phyloP scores from a whole-genome alignment of 148 eudicot species.

The Pouteria glomerata region DNA sequence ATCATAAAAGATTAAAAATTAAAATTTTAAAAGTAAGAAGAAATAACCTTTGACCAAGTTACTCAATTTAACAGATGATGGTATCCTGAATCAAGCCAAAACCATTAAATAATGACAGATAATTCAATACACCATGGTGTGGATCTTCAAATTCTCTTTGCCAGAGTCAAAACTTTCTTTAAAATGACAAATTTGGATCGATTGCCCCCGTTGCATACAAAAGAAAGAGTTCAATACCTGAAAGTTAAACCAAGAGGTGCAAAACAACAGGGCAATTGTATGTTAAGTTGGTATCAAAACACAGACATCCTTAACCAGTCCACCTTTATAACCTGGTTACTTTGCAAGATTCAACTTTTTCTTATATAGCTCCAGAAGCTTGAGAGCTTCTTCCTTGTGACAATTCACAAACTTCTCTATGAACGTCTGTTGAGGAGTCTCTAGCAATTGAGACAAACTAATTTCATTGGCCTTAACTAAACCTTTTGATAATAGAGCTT shows the following conservation, averaged over 20 bases:
- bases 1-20: too few relatives aligned
- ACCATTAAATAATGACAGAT: background rate
- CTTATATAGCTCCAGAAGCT: conserved; percentile 5
- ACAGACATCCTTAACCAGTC: background rate
- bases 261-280: background rate
- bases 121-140: background rate
- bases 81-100: background rate
- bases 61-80: background rate
- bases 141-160: background rate
- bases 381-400: conserved; percentile 5
- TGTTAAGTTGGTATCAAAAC: too few relatives aligned
- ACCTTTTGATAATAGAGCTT: conserved; percentile 16
- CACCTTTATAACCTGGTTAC: background rate
- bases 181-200: background rate
- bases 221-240: background rate
- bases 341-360: background rate
- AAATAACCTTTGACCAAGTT: too few relatives aligned
- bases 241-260: background rate
- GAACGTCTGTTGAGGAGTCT: background rate
- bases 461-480: background rate
- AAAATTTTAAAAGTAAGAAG: too few relatives aligned
- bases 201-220: background rate
- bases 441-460: background rate
- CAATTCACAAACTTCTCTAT: background rate
- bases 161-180: background rate